Evolutionary conservation across 805 yeast species (phyloP), one percentile per base, ranked within the genome.

Genomic region (Ogataea ganodermae): DNA sequence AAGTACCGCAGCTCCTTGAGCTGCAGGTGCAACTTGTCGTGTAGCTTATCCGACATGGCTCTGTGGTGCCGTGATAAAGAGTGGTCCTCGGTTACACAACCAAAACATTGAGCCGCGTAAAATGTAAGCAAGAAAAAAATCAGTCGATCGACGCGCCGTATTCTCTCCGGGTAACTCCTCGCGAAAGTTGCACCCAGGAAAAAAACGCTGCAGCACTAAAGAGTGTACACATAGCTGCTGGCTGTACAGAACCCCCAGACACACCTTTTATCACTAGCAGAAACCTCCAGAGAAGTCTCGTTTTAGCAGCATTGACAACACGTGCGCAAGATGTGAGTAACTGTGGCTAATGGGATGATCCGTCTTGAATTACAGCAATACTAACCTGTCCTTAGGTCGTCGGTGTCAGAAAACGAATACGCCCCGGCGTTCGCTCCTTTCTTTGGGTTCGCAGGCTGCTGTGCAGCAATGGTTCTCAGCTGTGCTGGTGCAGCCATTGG

Each of bases 401-500:
- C 52, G 38, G 24, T 49, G 33, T 21, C 51, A 10, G 49, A 48
- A 53, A 78, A 74, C 59, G 92, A 86, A 66, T 86, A 80, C 63
- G 78, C 90, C 27, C 98, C 99, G 41, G 83, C 83, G 24, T 94
- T 86, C 70, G 97, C 99, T 13, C 98, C 99, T 51, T 94, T 94
- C 68, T 83, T 94, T 65, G 99, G 99, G 35, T 90, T 92, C 70
- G 97, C 97, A 32, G 99, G 97, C 39, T 91, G 98, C 71, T 89
- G 94, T 6, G 84, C 89, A 39, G 96, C 97, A 42, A 88, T 89
- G 88, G 79, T 89, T 20, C 74, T 92, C 49, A 84, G 95, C 48
- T 89, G 96, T 63, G 84, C 92, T n/a, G 99, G 99, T 53, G 98
- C 99, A 4, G 98, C 98, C 51, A 84, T 90, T 57, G 99, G 99